A percentile compares a stretch with the other conserved stretches of the same genome.
These are phyloP conservation scores for Fusarium mexicanum DNA, from an alignment of 2,329 filamentous ascomycete species.

Conservation along the genomic window DNA sequence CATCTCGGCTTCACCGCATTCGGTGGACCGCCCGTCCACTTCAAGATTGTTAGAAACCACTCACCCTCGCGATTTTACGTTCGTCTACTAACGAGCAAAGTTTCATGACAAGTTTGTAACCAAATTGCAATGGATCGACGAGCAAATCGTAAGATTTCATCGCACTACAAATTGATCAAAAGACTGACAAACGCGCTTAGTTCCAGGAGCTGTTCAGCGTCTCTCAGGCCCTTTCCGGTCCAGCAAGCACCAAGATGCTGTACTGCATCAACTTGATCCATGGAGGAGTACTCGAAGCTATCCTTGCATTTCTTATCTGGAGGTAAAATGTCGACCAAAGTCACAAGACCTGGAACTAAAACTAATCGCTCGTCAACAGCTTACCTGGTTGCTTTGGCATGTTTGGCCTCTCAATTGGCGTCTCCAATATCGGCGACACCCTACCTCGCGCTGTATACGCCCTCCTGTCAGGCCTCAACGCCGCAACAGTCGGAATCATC, in stretches of 20 bases:
- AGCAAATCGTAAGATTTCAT: constrained; percentile 63
- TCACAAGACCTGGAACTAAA: too few species aligned
- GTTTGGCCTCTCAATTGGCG: constrained; percentile 72
- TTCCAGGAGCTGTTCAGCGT: constrained; percentile 75
- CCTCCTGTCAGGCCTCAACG: constrained; percentile 75
- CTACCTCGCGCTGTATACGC: constrained; percentile 73
- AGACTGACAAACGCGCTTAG: rapidly evolving
- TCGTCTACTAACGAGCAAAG: background rate
- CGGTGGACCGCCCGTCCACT: constrained; percentile 26
- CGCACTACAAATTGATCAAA: too few species aligned
- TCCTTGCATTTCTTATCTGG: constrained; percentile 72
- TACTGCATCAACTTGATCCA: constrained; percentile 75
- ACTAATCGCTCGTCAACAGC: constrained; percentile 37
- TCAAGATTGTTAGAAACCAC: background rate
- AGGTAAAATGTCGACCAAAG: constrained; percentile 30
- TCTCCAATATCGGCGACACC: constrained; percentile 66
- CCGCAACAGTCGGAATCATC: constrained; percentile 77
- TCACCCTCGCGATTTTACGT: too few species aligned
- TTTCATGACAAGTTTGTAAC: constrained; percentile 63
- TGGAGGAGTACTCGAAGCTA: constrained; percentile 65
- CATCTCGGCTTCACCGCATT: constrained; percentile 24
- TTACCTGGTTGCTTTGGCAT: constrained; percentile 76
- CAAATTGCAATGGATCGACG: constrained; percentile 71
- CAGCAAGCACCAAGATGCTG: constrained; percentile 75
- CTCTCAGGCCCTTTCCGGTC: constrained; percentile 73